Percentiles rank a stretch among this genome's conserved stretches.
phyloP scores from a whole-genome alignment of 1,284 basidiomycete species.

The Testicularia cyperi region DNA sequence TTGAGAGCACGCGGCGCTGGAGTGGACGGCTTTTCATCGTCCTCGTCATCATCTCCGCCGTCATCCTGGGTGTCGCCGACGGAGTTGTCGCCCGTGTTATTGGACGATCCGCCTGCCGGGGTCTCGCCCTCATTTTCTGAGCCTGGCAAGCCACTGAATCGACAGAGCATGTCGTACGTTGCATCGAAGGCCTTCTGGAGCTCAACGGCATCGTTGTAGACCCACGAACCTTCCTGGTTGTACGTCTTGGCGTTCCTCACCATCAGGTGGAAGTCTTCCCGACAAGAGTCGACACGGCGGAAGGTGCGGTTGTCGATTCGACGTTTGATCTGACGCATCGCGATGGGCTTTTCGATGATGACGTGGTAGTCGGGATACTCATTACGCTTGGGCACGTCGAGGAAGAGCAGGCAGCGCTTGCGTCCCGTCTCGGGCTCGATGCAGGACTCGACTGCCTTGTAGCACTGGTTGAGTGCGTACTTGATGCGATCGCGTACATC shows the following conservation, averaged over 20 bases:
- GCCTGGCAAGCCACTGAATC: slow-evolving; percentile 41
- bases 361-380: slow-evolving; percentile 82
- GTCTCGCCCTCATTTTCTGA: slow-evolving; percentile 35
- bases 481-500: slow-evolving; percentile 68
- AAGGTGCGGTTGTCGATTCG: slow-evolving; percentile 73
- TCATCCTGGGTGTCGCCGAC: slow-evolving; percentile 6
- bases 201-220: slow-evolving; percentile 77
- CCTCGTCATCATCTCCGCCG: slow-evolving; percentile 16
- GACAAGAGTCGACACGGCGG: slow-evolving; percentile 74
- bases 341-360: slow-evolving; percentile 74
- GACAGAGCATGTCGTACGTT: slow-evolving; percentile 45
- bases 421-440: slow-evolving; percentile 69
- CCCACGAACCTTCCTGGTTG: slow-evolving; percentile 73
- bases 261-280: slow-evolving; percentile 82
- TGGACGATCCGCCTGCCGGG: slow-evolving; percentile 1
- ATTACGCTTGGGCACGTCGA: slow-evolving; percentile 63
- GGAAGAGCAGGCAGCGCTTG: slow-evolving; percentile 57
- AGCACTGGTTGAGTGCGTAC: slow-evolving; percentile 77
- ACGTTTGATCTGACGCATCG: slow-evolving; percentile 82
- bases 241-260: slow-evolving; percentile 79
- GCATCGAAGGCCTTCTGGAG: slow-evolving; percentile 54
- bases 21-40: slow-evolving; percentile 14
- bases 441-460: slow-evolving; percentile 75
- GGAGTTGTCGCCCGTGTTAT: slow-evolving; percentile 2
- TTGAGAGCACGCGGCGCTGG: slow-evolving; percentile 29